These are phyloP conservation scores for Phaeosphaeriaceae sp. DNA, from an alignment of 2,329 filamentous ascomycete species.

Conservation along the genomic window DNA sequence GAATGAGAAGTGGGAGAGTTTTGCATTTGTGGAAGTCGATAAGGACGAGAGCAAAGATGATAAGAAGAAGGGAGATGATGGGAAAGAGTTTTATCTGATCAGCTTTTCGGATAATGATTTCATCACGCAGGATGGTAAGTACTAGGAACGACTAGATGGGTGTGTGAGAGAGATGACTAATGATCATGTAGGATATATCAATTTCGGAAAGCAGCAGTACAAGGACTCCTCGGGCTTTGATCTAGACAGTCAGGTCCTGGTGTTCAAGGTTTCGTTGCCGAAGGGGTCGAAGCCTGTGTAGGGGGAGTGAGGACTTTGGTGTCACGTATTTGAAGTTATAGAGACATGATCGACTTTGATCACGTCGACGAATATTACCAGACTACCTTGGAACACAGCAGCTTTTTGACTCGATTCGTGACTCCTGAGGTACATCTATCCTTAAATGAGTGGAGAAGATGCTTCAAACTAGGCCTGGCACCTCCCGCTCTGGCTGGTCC, in stretches of 20 bases:
- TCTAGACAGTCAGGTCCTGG: slow-evolving; percentile 68
- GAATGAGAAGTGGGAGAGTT: slow-evolving; percentile 80
- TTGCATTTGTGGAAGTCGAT: slow-evolving; percentile 64
- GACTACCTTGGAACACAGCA: no score
- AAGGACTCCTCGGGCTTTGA: slow-evolving; percentile 64
- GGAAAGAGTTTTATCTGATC: slow-evolving; percentile 73
- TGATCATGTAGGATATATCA: slow-evolving; percentile 57
- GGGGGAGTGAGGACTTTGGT: neutral
- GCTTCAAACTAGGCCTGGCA: no score
- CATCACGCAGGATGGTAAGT: slow-evolving; percentile 71
- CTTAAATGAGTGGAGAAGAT: no score
- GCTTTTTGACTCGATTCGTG: no score
- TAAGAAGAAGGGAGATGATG: slow-evolving; percentile 40
- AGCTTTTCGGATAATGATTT: slow-evolving; percentile 77
- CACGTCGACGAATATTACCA: no score
- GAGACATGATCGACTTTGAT: no score
- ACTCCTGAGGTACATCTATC: no score
- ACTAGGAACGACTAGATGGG: neutral
- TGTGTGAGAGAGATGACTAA: slow-evolving; percentile 4
- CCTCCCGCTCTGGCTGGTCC: neutral
- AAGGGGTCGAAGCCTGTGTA: slow-evolving; percentile 41
- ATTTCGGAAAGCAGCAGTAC: slow-evolving; percentile 64
- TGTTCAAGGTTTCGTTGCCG: slow-evolving; percentile 65
- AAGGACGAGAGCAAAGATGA: slow-evolving; percentile 53
- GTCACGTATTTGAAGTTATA: neutral